Percentiles rank a stretch among this genome's conserved stretches.
Conservation (phyloP, 192 early-diverging fungal genomes). For the Coemansia umbellata region DNA sequence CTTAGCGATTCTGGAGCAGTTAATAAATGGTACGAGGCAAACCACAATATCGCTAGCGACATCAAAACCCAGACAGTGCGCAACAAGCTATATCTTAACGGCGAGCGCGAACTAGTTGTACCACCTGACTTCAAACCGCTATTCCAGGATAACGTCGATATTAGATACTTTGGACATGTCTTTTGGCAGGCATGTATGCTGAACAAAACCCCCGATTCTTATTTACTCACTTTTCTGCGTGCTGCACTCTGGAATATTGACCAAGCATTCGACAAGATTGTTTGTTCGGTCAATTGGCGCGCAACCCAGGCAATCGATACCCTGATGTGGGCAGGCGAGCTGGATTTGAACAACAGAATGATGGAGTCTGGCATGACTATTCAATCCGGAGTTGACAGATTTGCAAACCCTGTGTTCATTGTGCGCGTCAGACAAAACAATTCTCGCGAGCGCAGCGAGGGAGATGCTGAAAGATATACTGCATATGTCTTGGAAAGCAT, state of each 20-base stretch:
- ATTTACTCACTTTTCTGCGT: constrained; percentile 69
- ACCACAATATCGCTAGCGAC: constrained; percentile 8
- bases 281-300: constrained; percentile 68
- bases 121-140: constrained; percentile 30
- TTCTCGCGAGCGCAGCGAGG: constrained; percentile 21
- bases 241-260: constrained; percentile 76
- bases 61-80: constrained; percentile 21
- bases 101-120: constrained; percentile 10
- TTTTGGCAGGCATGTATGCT: constrained; percentile 40
- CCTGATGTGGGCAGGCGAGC: constrained; percentile 60
- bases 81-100: constrained; percentile 36
- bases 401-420: constrained; percentile 48
- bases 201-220: constrained; percentile 58
- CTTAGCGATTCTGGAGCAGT: not conserved
- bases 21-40: constrained; percentile 29
- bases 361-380: constrained; percentile 47
- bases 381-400: constrained; percentile 44
- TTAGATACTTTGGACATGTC: constrained; percentile 18
- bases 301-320: constrained; percentile 53
- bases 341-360: constrained; percentile 37
- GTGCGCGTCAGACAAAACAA: constrained; percentile 23
- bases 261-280: constrained; percentile 61
- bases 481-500: constrained; percentile 28
- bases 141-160: constrained; percentile 13
- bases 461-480: constrained; percentile 10